Conservation (phyloP, 192 early-diverging fungal genomes). For the Linnemannia schmuckeri region DNA sequence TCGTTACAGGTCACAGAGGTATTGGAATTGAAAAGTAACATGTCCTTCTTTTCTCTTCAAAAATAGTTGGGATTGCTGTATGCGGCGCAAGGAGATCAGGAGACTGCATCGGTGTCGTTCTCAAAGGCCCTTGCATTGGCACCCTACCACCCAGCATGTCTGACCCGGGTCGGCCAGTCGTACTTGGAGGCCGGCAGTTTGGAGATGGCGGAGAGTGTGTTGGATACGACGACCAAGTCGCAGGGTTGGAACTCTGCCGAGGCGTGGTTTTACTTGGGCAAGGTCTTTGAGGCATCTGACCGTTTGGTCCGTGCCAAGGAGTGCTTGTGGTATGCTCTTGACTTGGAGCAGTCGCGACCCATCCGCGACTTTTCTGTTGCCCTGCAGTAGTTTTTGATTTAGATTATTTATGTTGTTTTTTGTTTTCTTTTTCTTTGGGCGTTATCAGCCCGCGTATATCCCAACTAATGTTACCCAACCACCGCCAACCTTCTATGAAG, state of each 20-base stretch:
- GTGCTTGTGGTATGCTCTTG: constrained; percentile 69
- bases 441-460: background rate
- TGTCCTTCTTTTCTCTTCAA: background rate
- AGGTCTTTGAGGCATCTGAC: constrained; percentile 57
- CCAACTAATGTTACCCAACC: background rate
- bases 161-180: constrained; percentile 58
- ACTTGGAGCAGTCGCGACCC: constrained; percentile 65
- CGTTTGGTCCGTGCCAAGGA: constrained; percentile 60
- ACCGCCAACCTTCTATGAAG: background rate
- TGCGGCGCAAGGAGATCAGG: constrained; percentile 39
- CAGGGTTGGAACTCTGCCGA: constrained; percentile 72
- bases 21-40: too few species aligned
- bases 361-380: constrained; percentile 45
- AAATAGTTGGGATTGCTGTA: constrained; percentile 52
- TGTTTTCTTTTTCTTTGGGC: background rate
- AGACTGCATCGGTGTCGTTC: constrained; percentile 61
- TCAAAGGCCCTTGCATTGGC: constrained; percentile 61
- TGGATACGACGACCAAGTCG: constrained; percentile 61
- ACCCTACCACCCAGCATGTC: constrained; percentile 51
- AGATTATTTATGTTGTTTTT: background rate
- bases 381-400: background rate
- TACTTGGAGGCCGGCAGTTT: constrained; percentile 55
- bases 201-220: constrained; percentile 65
- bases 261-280: constrained; percentile 70
- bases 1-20: background rate